Evolutionary conservation across 73 alveolate species (phyloP).

Genomic region (Stentor roeselii): DNA sequence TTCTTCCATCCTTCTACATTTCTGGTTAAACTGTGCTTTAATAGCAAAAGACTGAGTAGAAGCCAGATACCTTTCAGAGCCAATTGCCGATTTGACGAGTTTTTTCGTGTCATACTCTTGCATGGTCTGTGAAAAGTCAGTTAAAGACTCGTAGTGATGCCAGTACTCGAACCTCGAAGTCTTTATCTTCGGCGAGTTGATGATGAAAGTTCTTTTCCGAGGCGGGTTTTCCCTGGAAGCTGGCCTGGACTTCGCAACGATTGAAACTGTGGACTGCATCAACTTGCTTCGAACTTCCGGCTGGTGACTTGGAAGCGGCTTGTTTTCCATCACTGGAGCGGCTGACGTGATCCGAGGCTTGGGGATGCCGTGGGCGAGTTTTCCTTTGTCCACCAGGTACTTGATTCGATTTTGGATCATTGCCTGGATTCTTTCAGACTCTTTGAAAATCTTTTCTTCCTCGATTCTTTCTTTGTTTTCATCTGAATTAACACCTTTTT

Average conservation of each 20-base stretch:
- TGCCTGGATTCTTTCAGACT: not conserved
- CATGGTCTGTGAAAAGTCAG: too few species aligned
- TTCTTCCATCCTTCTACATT: too few species aligned
- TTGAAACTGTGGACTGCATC: not conserved
- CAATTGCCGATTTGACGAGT: too few species aligned
- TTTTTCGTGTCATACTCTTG: too few species aligned
- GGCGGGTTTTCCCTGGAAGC: not conserved
- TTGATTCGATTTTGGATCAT: not conserved
- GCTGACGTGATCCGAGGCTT: not conserved
- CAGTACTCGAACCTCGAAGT: too few species aligned
- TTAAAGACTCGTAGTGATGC: too few species aligned
- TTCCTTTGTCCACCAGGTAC: not conserved
- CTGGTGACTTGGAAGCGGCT: not conserved
- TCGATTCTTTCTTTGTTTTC: not conserved
- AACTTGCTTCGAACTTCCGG: not conserved
- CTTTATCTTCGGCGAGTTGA: not conserved
- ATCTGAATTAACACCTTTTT: too few species aligned
- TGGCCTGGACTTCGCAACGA: not conserved
- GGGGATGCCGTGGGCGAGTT: not conserved
- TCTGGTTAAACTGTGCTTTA: too few species aligned
- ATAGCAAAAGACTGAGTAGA: too few species aligned
- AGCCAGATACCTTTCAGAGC: too few species aligned
- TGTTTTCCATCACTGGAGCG: not conserved
- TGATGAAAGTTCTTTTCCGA: not conserved
- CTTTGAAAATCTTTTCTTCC: not conserved